Conservation (phyloP, 805 yeast genomes). For the Lachancea lanzarotensis region DNA sequence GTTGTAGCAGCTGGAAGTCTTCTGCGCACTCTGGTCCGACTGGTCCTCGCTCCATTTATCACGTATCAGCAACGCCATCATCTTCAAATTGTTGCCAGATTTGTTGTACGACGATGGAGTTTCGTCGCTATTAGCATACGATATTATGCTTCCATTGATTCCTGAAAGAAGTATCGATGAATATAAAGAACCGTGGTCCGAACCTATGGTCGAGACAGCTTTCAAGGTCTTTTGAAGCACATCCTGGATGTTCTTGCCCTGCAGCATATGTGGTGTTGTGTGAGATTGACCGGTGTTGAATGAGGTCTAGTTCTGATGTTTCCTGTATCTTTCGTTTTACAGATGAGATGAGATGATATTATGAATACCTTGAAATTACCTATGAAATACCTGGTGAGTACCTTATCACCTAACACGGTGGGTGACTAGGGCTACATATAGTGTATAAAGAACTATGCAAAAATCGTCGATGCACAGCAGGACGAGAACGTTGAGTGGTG, state of each 20-base stretch:
- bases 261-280: slow-evolving; percentile 23
- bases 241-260: slow-evolving; percentile 19
- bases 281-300: no score
- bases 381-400: neutral
- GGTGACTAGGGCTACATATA: neutral
- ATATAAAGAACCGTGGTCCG: slow-evolving; percentile 15
- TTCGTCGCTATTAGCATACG: slow-evolving; percentile 17
- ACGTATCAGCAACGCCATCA: slow-evolving; percentile 29
- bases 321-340: no score
- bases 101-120: slow-evolving; percentile 11
- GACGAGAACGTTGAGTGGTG: neutral
- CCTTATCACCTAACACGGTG: neutral
- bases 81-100: slow-evolving; percentile 25
- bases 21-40: slow-evolving; percentile 9
- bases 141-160: slow-evolving; percentile 27
- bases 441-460: neutral
- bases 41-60: slow-evolving; percentile 33
- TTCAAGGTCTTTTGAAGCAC: slow-evolving; percentile 16
- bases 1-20: slow-evolving; percentile 14
- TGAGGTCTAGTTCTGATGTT: no score
- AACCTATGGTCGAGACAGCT: slow-evolving; percentile 17
- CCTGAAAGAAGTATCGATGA: slow-evolving; percentile 23
- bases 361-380: neutral
- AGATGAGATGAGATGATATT: neutral
- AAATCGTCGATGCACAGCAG: neutral